Evolutionary conservation across 2,329 filamentous ascomycete species (phyloP), one percentile per base, ranked within the genome.

Genomic region (Ilyonectria robusta): DNA sequence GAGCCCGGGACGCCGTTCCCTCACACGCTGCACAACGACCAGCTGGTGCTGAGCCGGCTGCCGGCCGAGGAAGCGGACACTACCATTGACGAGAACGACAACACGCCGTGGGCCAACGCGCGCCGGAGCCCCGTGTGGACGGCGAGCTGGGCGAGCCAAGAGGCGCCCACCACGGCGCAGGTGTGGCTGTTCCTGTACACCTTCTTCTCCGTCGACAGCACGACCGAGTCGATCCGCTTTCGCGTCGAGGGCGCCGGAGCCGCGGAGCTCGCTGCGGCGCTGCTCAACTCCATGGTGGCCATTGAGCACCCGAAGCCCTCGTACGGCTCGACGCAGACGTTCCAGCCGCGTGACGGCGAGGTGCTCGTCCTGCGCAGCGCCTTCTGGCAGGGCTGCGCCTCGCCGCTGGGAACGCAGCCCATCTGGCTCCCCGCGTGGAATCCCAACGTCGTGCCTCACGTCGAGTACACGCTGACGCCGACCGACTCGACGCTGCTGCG

Each of bases 381-480:
- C 42, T 92, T 92, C 82, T 92, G 89, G 89, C 89, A 92, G 73
- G 89, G 89, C 58, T 89, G 89, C 17, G 89, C 85, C 23, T 91
- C 89, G 2, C 90, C 90, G 9, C 84, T 90, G 62, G 90, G 89
- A n/a, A 79, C 88, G 29, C 88, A 88, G 48, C 84, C 89, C 10
- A 84, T 85, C 69, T 91, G 90, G 90, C 81, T 85, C 4, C 82
- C 86, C 13, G 82, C 84, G 50, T 78, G 84, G 66, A 67, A 76
- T 57, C 71, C 59, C 61, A 76, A 79, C 72, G 60, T 79, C 11
- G 72, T 76, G 17, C 75, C 72, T 65, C 81, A 86, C 75, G 79
- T 81, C 11, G 74, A 80, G 54, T 75, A 75, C 46, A 77, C 76
- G n/a, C 73, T 78, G 59, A 75, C 75, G 23, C 70, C 76, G 9